A percentile compares a stretch with the other conserved stretches of the same genome.
Evolutionary conservation across 768 basidiomycete genomes (phyloP).

Genomic region (Agrocybe praecox): DNA sequence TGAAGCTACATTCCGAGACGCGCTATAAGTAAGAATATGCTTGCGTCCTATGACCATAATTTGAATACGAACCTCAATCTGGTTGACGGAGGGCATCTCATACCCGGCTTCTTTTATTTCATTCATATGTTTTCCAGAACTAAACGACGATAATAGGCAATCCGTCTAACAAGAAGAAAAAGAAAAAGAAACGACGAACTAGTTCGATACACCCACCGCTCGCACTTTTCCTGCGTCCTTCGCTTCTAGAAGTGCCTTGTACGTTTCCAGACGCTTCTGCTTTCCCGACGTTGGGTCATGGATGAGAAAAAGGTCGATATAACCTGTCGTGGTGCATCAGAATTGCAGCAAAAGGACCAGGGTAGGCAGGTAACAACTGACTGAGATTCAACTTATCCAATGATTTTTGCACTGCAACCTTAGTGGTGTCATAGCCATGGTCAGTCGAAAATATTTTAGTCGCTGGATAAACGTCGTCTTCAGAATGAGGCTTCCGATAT

Average conservation of each 20-base stretch:
- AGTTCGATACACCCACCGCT: slow-evolving; percentile 82
- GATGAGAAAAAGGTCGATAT: slow-evolving; percentile 55
- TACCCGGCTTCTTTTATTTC: slow-evolving; percentile 69
- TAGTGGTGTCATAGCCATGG: background rate
- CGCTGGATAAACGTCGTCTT: background rate
- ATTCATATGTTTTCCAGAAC: slow-evolving; percentile 71
- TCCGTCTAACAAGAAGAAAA: background rate
- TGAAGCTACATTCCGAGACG: slow-evolving; percentile 53
- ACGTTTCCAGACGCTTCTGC: slow-evolving; percentile 65
- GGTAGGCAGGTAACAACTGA: slow-evolving; percentile 28
- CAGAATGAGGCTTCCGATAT: background rate
- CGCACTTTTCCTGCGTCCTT: slow-evolving; percentile 65
- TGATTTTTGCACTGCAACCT: slow-evolving; percentile 25
- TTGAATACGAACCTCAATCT: slow-evolving; percentile 62
- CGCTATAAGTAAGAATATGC: background rate
- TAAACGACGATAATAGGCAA: slow-evolving; percentile 23
- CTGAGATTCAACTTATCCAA: slow-evolving; percentile 52
- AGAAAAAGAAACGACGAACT: slow-evolving; percentile 37
- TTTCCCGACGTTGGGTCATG: slow-evolving; percentile 72
- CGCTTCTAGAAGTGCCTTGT: slow-evolving; percentile 66
- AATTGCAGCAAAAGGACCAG: background rate
- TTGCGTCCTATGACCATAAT: background rate
- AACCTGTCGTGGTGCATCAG: slow-evolving; percentile 24
- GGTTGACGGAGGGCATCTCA: slow-evolving; percentile 74
- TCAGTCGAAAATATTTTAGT: background rate